Evolutionary conservation across 352 stramenopile genomes (phyloP).

Genomic region (Pythium aristosporum): DNA sequence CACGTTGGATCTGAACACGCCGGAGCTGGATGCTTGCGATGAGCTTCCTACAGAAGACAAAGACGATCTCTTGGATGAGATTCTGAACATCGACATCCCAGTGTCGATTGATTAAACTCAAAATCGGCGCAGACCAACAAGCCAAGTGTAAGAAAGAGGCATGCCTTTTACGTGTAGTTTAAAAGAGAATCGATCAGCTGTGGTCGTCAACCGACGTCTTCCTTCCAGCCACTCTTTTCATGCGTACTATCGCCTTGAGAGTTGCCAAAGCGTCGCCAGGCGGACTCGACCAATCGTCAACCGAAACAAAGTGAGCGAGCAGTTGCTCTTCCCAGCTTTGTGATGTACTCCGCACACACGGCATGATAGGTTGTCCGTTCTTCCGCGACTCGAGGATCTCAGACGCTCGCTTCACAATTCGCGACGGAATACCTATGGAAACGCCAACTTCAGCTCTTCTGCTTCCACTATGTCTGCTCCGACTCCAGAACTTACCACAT

Average conservation of each 20-base stretch:
- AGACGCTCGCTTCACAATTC: slow-evolving; percentile 24
- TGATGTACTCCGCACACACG: neutral
- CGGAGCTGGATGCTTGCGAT: slow-evolving; percentile 13
- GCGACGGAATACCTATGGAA: slow-evolving; percentile 12
- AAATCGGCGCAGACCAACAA: neutral
- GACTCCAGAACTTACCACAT: slow-evolving; percentile 41
- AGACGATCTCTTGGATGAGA: slow-evolving; percentile 47
- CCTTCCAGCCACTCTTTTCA: slow-evolving; percentile 6
- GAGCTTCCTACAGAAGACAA: slow-evolving; percentile 13
- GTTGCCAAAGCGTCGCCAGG: slow-evolving; percentile 5
- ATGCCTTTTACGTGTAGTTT: slow-evolving; percentile 22
- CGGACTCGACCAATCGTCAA: slow-evolving; percentile 19
- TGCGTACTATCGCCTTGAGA: slow-evolving; percentile 22
- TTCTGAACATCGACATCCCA: slow-evolving; percentile 57
- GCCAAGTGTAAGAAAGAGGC: neutral
- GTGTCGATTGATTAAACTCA: slow-evolving; percentile 17
- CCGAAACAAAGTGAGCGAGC: slow-evolving; percentile 18
- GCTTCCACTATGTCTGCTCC: neutral
- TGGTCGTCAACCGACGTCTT: neutral
- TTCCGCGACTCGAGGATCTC: slow-evolving; percentile 23
- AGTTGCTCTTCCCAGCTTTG: slow-evolving; percentile 24
- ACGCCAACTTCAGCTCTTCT: neutral
- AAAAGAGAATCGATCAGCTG: neutral
- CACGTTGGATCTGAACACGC: slow-evolving; percentile 24
- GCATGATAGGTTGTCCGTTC: slow-evolving; percentile 10